Evolutionary conservation across 257 asterid species (phyloP), one percentile per base, ranked within the genome.

Genomic region (Ocimum tenuiflorum): DNA sequence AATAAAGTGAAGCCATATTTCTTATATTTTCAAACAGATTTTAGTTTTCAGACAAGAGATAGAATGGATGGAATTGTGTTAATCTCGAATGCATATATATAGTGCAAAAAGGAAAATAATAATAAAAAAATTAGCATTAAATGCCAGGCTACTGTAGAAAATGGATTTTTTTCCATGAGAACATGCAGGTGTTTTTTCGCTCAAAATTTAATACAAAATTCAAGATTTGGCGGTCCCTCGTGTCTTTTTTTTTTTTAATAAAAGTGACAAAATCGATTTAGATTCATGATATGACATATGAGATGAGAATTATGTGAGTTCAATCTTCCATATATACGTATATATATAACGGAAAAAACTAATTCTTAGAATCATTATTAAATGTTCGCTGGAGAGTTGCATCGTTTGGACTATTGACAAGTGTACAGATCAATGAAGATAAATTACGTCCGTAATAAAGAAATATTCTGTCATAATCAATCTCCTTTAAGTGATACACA

Each of bases 101-200:
- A 60, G 15, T 15, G 19, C 13, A 19, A 71, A 38, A 63, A 7
- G 39, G 45, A 67, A 75, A 63, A 65, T 59, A 75, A 24, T 1
- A 24, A 39, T n/a, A n/a, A n/a, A n/a, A n/a, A n/a, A n/a, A n/a
- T n/a, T n/a, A 59, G 84, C 88, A 85, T 74, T 85, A 63, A 87
- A 87, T 87, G 90, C 82, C 71, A 76, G 82, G 10, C 10, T 63
- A 73, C 31, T 65, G 79, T 12, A 50, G 66, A 65, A 73, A 80
- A 75, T 74, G 82, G 73, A 59, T 69, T 75, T 58, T 43, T 76
- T 71, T 71, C 29, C 12, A 29, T 69, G 71, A 78, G 82, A 87
- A 87, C 92, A 85, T 87, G 92, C 86, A 77, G 80, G 75, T 81
- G 86, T 78, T 72, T 78, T 57, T 65, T 43, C 67, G 73, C 66